A percentile compares a stretch with the other conserved stretches of the same genome.
These are phyloP conservation scores for Daldinia childiae DNA, from an alignment of 495 filamentous ascomycete genomes.

Conservation along the genomic window DNA sequence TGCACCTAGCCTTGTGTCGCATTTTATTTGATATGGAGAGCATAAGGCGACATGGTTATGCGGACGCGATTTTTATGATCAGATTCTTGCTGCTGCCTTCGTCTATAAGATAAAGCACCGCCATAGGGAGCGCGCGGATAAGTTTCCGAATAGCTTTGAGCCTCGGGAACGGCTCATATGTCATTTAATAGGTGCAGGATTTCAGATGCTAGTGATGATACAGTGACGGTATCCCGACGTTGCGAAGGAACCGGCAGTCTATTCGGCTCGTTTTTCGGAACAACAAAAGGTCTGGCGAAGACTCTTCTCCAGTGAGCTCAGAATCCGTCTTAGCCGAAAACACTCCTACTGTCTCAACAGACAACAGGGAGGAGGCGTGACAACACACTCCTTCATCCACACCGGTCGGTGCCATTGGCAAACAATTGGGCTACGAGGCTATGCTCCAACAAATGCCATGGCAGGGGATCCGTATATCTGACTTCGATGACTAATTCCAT, in stretches of 20 bases:
- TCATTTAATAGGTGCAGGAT: slow-evolving; percentile 8
- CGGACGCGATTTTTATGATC: slow-evolving; percentile 21
- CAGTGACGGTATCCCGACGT: slow-evolving; percentile 23
- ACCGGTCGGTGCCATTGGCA: slow-evolving; percentile 11
- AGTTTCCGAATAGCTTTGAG: slow-evolving; percentile 6
- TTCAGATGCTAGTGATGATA: slow-evolving; percentile 25
- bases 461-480: slow-evolving; percentile 17
- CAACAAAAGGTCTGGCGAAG: slow-evolving; percentile 6
- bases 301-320: slow-evolving; percentile 1
- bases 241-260: slow-evolving; percentile 7
- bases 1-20: slow-evolving; percentile 28
- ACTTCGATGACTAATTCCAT: slow-evolving; percentile 13
- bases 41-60: slow-evolving; percentile 3
- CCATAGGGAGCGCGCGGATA: slow-evolving; percentile 22
- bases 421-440: slow-evolving; percentile 14
- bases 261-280: slow-evolving; percentile 9
- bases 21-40: slow-evolving; percentile 18
- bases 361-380: slow-evolving; percentile 1
- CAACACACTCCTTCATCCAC: slow-evolving; percentile 16
- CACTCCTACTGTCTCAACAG: slow-evolving; percentile 1
- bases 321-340: slow-evolving; percentile 13
- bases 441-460: slow-evolving; percentile 19
- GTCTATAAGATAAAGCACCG: slow-evolving; percentile 21
- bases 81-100: slow-evolving; percentile 13
- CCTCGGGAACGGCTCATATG: not conserved